Conservation (phyloP, 129 eudicot genomes). For the Apium graveolens region DNA sequence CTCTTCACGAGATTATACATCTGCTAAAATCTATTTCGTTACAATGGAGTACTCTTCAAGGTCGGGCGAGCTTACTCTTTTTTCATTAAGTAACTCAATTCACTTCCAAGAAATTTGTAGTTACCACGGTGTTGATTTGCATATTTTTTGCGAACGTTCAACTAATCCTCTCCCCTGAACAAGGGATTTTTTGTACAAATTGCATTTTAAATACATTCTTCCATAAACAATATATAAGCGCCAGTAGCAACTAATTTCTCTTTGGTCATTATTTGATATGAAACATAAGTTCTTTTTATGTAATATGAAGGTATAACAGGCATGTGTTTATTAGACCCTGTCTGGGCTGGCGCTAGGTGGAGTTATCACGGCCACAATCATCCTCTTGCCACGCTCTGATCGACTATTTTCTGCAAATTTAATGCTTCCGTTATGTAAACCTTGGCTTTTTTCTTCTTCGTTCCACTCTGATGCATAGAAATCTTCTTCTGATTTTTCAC, state of each 20-base stretch:
- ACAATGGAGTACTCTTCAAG: no score
- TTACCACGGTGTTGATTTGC: no score
- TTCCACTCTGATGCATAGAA: slow-evolving; percentile 43
- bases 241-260: neutral
- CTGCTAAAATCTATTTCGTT: no score
- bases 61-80: no score
- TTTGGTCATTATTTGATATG: neutral
- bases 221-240: neutral
- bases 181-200: no score
- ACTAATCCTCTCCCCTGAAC: no score
- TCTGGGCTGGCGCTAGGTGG: slow-evolving; percentile 23
- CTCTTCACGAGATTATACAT: no score
- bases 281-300: neutral
- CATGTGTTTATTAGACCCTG: slow-evolving; percentile 11
- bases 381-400: slow-evolving; percentile 43
- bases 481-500: slow-evolving; percentile 33
- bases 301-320: neutral
- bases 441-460: slow-evolving; percentile 39
- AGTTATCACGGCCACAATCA: slow-evolving; percentile 18
- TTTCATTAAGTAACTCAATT: no score
- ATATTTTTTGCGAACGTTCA: no score
- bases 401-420: slow-evolving; percentile 45
- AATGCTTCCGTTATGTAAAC: slow-evolving; percentile 39
- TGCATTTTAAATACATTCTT: neutral
- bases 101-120: no score